phyloP scores from a whole-genome alignment of 768 basidiomycete genomes.

The Megacollybia marginata region DNA sequence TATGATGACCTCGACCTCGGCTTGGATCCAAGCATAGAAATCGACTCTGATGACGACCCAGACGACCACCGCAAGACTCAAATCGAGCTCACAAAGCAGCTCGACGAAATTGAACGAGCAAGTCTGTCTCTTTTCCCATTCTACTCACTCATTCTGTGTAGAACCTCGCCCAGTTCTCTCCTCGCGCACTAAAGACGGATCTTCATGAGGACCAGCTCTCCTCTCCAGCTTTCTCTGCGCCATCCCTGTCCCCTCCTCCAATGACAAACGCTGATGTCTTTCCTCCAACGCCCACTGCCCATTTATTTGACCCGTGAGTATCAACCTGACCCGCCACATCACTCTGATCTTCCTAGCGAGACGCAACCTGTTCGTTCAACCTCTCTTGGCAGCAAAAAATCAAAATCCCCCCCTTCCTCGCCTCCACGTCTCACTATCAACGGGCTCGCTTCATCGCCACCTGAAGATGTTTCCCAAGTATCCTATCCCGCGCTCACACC shows the following conservation, averaged over 20 bases:
- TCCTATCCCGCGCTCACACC: slow-evolving; percentile 5
- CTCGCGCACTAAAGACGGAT: slow-evolving; percentile 37
- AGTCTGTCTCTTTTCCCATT: slow-evolving; percentile 11
- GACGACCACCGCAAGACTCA: slow-evolving; percentile 73
- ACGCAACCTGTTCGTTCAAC: too few relatives aligned
- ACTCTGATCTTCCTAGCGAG: too few relatives aligned
- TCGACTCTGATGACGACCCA: slow-evolving; percentile 61
- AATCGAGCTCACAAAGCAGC: slow-evolving; percentile 60
- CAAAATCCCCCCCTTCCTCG: too few relatives aligned
- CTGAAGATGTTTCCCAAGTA: slow-evolving; percentile 31
- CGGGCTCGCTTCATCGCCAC: slow-evolving; percentile 57
- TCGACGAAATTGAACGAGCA: slow-evolving; percentile 77
- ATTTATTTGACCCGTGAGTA: slow-evolving; percentile 6
- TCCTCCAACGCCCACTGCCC: slow-evolving; percentile 24
- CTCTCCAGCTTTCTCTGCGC: slow-evolving; percentile 21
- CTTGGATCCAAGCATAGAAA: slow-evolving; percentile 38
- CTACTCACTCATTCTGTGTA: slow-evolving; percentile 18
- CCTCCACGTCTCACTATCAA: slow-evolving; percentile 56
- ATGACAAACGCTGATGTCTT: slow-evolving; percentile 22
- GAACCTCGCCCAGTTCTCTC: slow-evolving; percentile 64
- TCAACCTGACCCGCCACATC: not conserved
- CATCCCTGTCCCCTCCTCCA: slow-evolving; percentile 19
- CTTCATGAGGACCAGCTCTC: slow-evolving; percentile 28
- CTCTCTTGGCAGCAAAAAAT: too few relatives aligned
- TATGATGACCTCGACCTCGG: slow-evolving; percentile 48